Percentiles rank a stretch among this genome's conserved stretches.
phyloP scores from a whole-genome alignment of 257 asterid genomes.

The Primulina tabacum region DNA sequence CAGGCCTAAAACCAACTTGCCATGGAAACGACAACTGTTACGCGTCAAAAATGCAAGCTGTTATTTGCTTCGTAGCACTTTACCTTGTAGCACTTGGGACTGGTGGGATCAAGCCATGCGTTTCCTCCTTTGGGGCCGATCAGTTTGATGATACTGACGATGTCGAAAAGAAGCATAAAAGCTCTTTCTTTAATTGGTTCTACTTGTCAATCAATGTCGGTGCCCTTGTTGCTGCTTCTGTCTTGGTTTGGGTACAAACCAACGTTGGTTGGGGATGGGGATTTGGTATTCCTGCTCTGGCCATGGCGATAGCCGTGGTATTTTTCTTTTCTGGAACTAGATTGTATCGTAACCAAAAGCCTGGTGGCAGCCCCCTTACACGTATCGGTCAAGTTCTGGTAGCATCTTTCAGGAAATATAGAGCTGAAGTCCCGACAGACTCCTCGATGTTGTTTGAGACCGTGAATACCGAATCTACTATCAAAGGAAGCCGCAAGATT shows the following conservation, averaged over 20 bases:
- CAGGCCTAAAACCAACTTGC: conserved; percentile 49
- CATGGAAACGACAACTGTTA: conserved; percentile 35
- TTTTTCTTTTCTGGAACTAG: conserved; percentile 60
- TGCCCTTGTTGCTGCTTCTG: conserved; percentile 55
- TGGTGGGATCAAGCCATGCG: conserved; percentile 66
- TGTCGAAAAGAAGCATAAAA: conserved; percentile 45
- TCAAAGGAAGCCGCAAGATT: conserved; percentile 59
- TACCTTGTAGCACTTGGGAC: conserved; percentile 72
- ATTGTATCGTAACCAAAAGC: conserved; percentile 50
- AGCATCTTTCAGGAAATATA: conserved; percentile 43
- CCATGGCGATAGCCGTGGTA: conserved; percentile 60
- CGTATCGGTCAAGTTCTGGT: conserved; percentile 55
- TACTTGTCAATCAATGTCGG: conserved; percentile 68
- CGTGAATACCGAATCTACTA: conserved; percentile 37
- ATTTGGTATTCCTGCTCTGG: conserved; percentile 67
- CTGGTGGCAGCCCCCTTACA: conserved; percentile 71
- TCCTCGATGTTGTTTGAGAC: conserved; percentile 39
- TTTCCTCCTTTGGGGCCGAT: conserved; percentile 64
- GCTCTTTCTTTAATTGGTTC: conserved; percentile 67
- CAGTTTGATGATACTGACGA: conserved; percentile 61
- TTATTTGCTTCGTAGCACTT: conserved; percentile 51
- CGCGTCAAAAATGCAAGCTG: conserved; percentile 44
- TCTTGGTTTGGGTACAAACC: conserved; percentile 59
- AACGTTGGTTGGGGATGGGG: conserved; percentile 80
- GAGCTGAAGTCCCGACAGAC: conserved; percentile 37